Base-by-base conservation (phyloP, 306 rosid genomes). In the Calophaca sinica region DNA sequence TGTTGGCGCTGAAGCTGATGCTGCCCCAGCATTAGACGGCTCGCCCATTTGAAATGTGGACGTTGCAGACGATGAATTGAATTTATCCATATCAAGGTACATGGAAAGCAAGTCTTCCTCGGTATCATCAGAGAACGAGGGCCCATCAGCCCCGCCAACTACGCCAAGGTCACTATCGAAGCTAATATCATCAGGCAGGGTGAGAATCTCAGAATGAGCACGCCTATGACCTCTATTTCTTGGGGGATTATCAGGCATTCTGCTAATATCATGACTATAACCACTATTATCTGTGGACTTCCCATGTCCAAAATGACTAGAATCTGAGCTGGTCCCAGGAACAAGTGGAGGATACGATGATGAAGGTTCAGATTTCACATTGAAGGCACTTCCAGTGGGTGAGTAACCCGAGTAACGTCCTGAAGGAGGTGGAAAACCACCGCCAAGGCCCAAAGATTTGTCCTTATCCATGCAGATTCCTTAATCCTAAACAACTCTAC, bases 41-140 rank as follows among this genome's bases (percentile, higher is more conserved):
- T 93, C 96, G 0, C 96, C 93, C 76, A 84, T 32, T 84, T 85
- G 93, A 68, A 84, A 84, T 42, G 91, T 39, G 4, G 97, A 89
- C 3, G 92, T 87, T 9, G 96, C 97, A 45, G 93, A 85, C 4
- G 97, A 91, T 0, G 94, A 88, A 84, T 91, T 91, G 86, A 94
- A 89, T 15, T 91, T 94, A 70, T 94, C 98, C 98, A 94, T 88
- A 83, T 94, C 97, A 64, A 94, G 94, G 82, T 94, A 94, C 93
- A 94, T 84, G 0, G 98, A 94, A 2, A 94, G 70, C 80, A 94
- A 80, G 86, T 94, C 96, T 53, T 91, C 98, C 86, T 94, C 98
- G 1, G 98, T 86, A 15, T 94, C 98, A 78, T 94, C 98, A 0
- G 98, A 94, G 68, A 88, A 84, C 0, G 98, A 91, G 11, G 97